Evolutionary conservation across 1,284 basidiomycete species (phyloP).

Genomic region (Leccinum subrobustum): DNA sequence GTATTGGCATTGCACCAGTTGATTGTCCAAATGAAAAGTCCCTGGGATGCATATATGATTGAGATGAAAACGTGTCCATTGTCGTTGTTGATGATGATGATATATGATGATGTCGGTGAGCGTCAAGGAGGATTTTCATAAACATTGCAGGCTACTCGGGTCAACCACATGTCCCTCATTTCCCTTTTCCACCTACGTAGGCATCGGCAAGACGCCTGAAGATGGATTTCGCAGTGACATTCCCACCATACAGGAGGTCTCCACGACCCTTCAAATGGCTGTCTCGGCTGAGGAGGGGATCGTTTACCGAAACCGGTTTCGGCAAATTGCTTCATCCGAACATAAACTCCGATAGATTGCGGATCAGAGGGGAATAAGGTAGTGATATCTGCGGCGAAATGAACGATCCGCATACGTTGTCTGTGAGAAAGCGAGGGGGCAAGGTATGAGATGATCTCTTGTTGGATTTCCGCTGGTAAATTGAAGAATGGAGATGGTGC

Average conservation of each 20-base stretch:
- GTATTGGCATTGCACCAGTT: constrained; percentile 3
- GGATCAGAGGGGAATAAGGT: constrained; percentile 48
- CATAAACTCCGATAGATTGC: constrained; percentile 1
- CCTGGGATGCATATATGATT: constrained; percentile 2
- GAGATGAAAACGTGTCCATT: constrained; percentile 4
- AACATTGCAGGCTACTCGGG: constrained; percentile 27
- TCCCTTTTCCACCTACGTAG: constrained; percentile 30
- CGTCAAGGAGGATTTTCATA: constrained; percentile 21
- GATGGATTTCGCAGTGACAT: constrained; percentile 20
- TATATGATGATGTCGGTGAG: not conserved
- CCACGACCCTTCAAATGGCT: constrained; percentile 28
- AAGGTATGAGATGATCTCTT: constrained; percentile 58
- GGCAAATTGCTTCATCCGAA: constrained; percentile 3
- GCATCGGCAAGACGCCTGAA: constrained; percentile 19
- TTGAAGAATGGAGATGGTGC: constrained; percentile 33
- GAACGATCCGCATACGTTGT: constrained; percentile 56
- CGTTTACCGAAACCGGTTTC: constrained; percentile 11
- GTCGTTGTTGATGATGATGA: too few species aligned
- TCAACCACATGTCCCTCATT: constrained; percentile 34
- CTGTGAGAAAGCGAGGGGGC: constrained; percentile 56
- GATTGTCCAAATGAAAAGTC: constrained; percentile 6
- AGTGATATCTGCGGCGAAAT: constrained; percentile 47
- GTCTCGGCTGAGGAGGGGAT: not conserved
- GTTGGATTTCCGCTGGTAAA: constrained; percentile 62
- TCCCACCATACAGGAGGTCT: constrained; percentile 35